Evolutionary conservation across 2,329 filamentous ascomycete genomes (phyloP).

Genomic region (Escovopsis sp.): DNA sequence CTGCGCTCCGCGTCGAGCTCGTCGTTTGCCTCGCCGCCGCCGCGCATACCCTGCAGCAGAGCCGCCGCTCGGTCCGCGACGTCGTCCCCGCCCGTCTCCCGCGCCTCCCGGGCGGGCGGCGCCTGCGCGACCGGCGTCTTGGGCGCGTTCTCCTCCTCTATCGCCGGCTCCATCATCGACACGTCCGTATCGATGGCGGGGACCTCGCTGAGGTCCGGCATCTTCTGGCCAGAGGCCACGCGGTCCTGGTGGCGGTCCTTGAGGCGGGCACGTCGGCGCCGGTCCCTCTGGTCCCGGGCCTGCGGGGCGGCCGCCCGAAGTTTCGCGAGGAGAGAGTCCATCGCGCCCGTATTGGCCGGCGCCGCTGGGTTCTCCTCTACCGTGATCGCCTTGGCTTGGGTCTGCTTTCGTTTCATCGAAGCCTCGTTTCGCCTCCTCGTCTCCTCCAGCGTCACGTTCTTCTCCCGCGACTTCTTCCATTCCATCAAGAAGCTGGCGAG

Average conservation of each 20-base stretch:
- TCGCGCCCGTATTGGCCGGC: slow-evolving; percentile 69
- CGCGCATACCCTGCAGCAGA: slow-evolving; percentile 69
- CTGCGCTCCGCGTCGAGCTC: slow-evolving; percentile 35
- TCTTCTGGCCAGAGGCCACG: slow-evolving; percentile 74
- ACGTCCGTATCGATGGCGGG: slow-evolving; percentile 35
- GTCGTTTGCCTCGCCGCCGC: slow-evolving; percentile 46
- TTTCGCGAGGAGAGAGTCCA: slow-evolving; percentile 93
- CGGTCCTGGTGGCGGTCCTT: slow-evolving; percentile 86
- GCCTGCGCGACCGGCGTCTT: slow-evolving; percentile 28
- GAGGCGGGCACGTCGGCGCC: slow-evolving; percentile 70
- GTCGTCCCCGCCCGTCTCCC: slow-evolving; percentile 40
- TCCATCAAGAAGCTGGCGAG: slow-evolving; percentile 79
- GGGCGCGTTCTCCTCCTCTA: slow-evolving; percentile 29
- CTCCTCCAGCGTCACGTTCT: slow-evolving; percentile 78
- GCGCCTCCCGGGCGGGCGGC: slow-evolving; percentile 27
- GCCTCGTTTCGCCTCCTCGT: slow-evolving; percentile 72
- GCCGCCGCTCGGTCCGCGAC: slow-evolving; percentile 74
- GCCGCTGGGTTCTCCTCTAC: slow-evolving; percentile 40
- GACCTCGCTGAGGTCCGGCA: slow-evolving; percentile 54
- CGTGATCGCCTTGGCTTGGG: slow-evolving; percentile 44
- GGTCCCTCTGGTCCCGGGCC: slow-evolving; percentile 75
- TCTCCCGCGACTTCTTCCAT: slow-evolving; percentile 92
- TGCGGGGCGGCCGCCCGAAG: slow-evolving; percentile 85
- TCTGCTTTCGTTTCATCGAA: slow-evolving; percentile 80
- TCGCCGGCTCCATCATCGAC: slow-evolving; percentile 20